Conservation (phyloP, 495 filamentous ascomycete genomes). For the Trichoderma orchidacearum region DNA sequence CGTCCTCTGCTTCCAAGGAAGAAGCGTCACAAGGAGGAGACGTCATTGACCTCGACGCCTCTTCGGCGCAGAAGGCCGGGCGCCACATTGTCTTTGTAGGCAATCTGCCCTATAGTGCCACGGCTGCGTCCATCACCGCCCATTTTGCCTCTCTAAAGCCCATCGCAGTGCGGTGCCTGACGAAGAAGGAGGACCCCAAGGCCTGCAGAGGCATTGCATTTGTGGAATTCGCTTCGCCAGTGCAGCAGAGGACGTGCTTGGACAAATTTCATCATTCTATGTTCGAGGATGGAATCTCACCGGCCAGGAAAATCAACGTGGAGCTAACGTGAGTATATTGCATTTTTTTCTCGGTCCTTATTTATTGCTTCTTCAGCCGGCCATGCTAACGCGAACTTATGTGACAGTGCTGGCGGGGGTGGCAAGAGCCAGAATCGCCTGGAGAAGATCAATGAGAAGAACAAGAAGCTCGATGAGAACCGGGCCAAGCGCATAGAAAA, state of each 20-base stretch:
- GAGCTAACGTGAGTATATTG: conserved; percentile 84
- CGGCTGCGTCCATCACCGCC: conserved; percentile 42
- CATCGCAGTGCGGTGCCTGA: conserved; percentile 58
- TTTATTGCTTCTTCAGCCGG: too few relatives aligned
- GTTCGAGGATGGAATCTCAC: conserved; percentile 55
- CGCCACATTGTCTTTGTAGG: conserved; percentile 14
- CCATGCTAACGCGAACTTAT: conserved; percentile 2
- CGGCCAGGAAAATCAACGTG: conserved; percentile 66
- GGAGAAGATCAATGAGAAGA: conserved; percentile 72
- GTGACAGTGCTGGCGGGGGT: conserved; percentile 69
- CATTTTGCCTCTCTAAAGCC: conserved; percentile 74
- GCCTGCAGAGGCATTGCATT: conserved; percentile 84
- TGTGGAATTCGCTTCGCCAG: conserved; percentile 78
- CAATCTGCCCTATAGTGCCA: conserved; percentile 83
- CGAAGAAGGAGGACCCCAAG: conserved; percentile 48
- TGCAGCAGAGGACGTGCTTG: conserved; percentile 88
- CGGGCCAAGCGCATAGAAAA: conserved; percentile 39
- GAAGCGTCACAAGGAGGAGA: conserved; percentile 7
- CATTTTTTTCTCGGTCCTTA: too few relatives aligned
- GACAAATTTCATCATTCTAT: conserved; percentile 75
- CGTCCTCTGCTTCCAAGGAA: conserved; percentile 18
- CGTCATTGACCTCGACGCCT: conserved; percentile 3
- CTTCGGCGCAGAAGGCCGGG: background rate
- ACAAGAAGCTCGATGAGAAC: conserved; percentile 75
- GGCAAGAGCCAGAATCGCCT: conserved; percentile 58